These are phyloP conservation scores for Pichia sp. DNA, from an alignment of 1,139 yeast genomes.

Conservation along the genomic window DNA sequence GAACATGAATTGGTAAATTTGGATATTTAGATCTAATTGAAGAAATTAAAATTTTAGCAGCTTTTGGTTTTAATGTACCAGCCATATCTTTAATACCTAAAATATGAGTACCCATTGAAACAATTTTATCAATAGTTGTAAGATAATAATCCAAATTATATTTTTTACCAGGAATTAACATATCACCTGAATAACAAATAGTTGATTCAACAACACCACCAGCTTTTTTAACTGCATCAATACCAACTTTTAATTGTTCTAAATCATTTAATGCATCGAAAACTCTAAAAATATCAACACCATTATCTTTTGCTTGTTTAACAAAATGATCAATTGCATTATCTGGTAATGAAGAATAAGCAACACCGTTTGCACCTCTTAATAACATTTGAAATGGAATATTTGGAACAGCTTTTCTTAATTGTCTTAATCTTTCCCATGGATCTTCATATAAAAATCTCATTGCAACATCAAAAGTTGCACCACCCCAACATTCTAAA, in stretches of 20 bases:
- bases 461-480: constrained; percentile 98
- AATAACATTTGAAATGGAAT: constrained; percentile 98
- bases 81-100: constrained; percentile 99
- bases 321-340: constrained; percentile 98
- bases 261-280: constrained; percentile 95
- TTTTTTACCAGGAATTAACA: constrained; percentile 91
- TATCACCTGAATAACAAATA: constrained; percentile 97
- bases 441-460: constrained; percentile 98
- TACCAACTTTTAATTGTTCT: constrained; percentile 95
- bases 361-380: constrained; percentile 99
- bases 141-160: constrained; percentile 89
- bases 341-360: constrained; percentile 94
- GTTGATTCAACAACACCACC: constrained; percentile 99
- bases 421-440: constrained; percentile 88
- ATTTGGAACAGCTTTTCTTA: constrained; percentile 89
- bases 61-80: constrained; percentile 93
- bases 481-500: constrained; percentile 99
- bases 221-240: constrained; percentile 94
- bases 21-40: constrained; percentile 84
- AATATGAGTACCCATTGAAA: constrained; percentile 91
- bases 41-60: constrained; percentile 76
- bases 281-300: constrained; percentile 96
- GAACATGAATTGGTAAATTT: constrained; percentile 92
- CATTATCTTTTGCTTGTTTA: constrained; percentile 85
- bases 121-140: constrained; percentile 74